A percentile compares a stretch with the other conserved stretches of the same genome.
phyloP scores from a whole-genome alignment of 352 stramenopile genomes.

The Phytopythium chamaehyphon region DNA sequence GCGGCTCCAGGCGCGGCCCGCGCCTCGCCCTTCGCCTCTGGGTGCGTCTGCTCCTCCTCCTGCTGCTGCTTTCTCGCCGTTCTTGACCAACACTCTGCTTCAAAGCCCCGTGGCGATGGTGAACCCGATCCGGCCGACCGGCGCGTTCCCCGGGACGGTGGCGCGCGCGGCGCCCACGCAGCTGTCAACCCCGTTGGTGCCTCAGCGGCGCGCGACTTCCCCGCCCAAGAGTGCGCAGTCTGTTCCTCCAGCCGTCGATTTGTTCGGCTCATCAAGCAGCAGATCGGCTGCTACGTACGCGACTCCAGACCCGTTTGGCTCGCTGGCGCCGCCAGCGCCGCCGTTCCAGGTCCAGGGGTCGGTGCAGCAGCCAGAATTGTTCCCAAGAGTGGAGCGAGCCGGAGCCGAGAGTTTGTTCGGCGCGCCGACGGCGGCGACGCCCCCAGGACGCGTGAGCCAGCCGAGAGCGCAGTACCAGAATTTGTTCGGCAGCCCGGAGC shows the following conservation, averaged over 20 bases:
- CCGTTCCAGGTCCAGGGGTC: conserved; percentile 25
- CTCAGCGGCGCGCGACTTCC: conserved; percentile 25
- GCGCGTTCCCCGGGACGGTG: conserved; percentile 23
- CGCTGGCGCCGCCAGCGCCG: conserved; percentile 11
- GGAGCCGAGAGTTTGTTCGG: conserved; percentile 38
- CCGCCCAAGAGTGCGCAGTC: conserved; percentile 13
- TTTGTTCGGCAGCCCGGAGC: conserved; percentile 37
- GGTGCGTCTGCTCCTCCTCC: background rate
- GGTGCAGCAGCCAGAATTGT: conserved; percentile 18
- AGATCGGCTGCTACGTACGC: conserved; percentile 12
- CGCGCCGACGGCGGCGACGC: conserved; percentile 20
- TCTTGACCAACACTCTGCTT: background rate
- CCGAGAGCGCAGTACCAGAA: conserved; percentile 29
- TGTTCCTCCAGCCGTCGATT: conserved; percentile 7
- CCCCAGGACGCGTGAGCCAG: conserved; percentile 18
- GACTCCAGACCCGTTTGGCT: conserved; percentile 24
- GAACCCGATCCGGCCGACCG: conserved; percentile 28
- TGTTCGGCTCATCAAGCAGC: conserved; percentile 14
- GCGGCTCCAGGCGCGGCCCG: background rate
- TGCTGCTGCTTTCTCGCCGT: background rate
- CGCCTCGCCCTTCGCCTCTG: conserved; percentile 9
- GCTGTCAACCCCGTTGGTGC: conserved; percentile 52
- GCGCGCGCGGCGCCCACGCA: conserved; percentile 47
- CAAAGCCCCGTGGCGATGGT: conserved; percentile 32
- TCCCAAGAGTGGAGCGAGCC: conserved; percentile 18